Evolutionary conservation across 345 rosid species (phyloP).

Genomic region (Abelmoschus esculentus): DNA sequence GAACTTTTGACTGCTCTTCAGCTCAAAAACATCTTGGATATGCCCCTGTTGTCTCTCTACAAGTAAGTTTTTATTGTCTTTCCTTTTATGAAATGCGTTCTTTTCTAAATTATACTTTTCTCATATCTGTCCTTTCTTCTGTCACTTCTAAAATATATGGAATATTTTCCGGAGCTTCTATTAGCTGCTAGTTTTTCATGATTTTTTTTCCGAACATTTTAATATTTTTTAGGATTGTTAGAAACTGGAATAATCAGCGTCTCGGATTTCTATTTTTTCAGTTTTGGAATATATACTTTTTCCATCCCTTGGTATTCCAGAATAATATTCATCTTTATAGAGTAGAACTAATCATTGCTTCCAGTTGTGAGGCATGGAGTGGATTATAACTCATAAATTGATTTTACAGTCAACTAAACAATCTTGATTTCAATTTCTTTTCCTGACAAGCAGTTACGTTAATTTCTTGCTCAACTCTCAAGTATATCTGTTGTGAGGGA

Average conservation of each 20-base stretch:
- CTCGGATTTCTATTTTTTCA: neutral
- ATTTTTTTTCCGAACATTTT: too few species aligned
- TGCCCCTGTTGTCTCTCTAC: conserved; percentile 52
- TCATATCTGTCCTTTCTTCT: neutral
- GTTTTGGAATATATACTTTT: neutral
- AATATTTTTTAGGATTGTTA: neutral
- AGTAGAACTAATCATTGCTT: neutral
- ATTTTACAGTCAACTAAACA: neutral
- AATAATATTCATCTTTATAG: neutral
- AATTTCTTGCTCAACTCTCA: neutral
- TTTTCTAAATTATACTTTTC: neutral
- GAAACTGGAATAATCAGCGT: neutral
- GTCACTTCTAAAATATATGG: neutral
- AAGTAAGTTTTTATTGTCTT: conserved; percentile 39
- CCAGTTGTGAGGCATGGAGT: neutral
- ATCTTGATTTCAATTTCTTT: neutral
- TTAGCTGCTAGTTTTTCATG: neutral
- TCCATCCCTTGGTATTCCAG: conserved; percentile 1
- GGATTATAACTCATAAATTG: neutral
- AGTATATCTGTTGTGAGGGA: neutral
- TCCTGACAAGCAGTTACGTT: neutral
- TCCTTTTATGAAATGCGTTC: neutral
- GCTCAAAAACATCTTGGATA: conserved; percentile 70
- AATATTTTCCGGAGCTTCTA: neutral
- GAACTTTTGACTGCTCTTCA: conserved; percentile 76